Percentiles rank a stretch among this genome's conserved stretches.
These are phyloP conservation scores for Aureobasidium sp. DNA, from an alignment of 2,329 filamentous ascomycete species.

Conservation along the genomic window DNA sequence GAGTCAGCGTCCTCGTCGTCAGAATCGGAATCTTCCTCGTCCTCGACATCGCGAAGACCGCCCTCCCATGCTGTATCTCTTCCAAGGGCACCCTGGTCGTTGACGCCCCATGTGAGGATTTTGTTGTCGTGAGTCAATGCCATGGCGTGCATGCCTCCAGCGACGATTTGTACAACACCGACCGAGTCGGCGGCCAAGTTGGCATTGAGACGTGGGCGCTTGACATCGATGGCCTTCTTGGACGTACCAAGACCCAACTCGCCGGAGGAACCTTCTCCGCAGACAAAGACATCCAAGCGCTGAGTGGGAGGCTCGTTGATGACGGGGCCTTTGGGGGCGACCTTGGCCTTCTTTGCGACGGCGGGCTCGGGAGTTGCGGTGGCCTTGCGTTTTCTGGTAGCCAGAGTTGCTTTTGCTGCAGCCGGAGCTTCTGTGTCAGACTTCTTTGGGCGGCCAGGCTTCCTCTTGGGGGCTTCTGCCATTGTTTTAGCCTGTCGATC, in stretches of 20 bases:
- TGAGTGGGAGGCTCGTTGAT: slow-evolving; percentile 60
- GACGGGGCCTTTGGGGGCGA: slow-evolving; percentile 26
- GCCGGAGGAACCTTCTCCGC: slow-evolving; percentile 71
- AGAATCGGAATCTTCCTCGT: slow-evolving; percentile 50
- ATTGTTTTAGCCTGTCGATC: slow-evolving; percentile 16
- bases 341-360: slow-evolving; percentile 22
- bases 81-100: slow-evolving; percentile 75
- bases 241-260: slow-evolving; percentile 71
- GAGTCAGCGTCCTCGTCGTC: slow-evolving; percentile 52
- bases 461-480: slow-evolving; percentile 16
- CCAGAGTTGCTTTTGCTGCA: slow-evolving; percentile 17
- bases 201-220: slow-evolving; percentile 64
- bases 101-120: slow-evolving; percentile 81
- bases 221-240: slow-evolving; percentile 62
- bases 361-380: slow-evolving; percentile 20
- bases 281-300: slow-evolving; percentile 68
- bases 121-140: slow-evolving; percentile 73
- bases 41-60: slow-evolving; percentile 50
- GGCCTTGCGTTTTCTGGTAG: slow-evolving; percentile 20
- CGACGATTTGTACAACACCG: slow-evolving; percentile 66
- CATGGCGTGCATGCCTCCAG: slow-evolving; percentile 75
- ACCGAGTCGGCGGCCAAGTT: slow-evolving; percentile 50
- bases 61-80: slow-evolving; percentile 65
- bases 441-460: slow-evolving; percentile 15
- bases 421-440: slow-evolving; percentile 13